Evolutionary conservation across 2,329 filamentous ascomycete genomes (phyloP), one percentile per base, ranked within the genome.

Genomic region (Diaporthe destruens): DNA sequence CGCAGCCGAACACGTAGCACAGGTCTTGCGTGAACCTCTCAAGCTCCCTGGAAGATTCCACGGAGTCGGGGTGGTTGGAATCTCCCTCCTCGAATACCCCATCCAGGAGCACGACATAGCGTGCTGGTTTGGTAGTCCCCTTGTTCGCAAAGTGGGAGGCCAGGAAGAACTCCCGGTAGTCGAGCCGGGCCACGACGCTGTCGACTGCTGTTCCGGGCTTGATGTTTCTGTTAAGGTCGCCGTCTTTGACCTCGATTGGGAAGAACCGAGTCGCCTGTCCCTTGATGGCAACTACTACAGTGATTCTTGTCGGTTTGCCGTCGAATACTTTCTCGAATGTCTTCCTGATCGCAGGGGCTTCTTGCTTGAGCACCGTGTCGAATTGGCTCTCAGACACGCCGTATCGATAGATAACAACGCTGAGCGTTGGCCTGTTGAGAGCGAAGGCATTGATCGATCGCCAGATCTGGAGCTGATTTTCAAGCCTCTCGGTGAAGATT

Each of bases 341-440:
- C 9, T 85, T 81, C 6, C 91, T 85, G 71, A 96, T 91, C 1
- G 82, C 79, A 0, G 90, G 90, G 51, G 97, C 85, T 80, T 98
- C 95, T 0, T 87, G 74, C 0, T 89, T 82, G 0, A 96, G 82
- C 0, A 97, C 92, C 29, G 87, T 84, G 0, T 86, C 78, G 80
- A 95, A 98, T 76, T 98, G 94, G 0, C 94, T 91, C 77, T 98
- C 95, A 0, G 94, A 96, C 0, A 98, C 94, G 47, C 95, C 95
- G 77, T 98, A 95, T 34, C 95, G 92, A 84, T 94, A 98, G 59
- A 98, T 89, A 74, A 98, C 83, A 55, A 98, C 92, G 77, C 94
- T 93, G 29, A 90, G 86, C 0, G 95, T 95, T 0, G 91, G 84
- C 0, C 76, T 76, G 0, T 79, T 76, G 2, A 84, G 81, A 79